phyloP scores from a whole-genome alignment of 2,329 filamentous ascomycete genomes.

The Trichoderma koningii region DNA sequence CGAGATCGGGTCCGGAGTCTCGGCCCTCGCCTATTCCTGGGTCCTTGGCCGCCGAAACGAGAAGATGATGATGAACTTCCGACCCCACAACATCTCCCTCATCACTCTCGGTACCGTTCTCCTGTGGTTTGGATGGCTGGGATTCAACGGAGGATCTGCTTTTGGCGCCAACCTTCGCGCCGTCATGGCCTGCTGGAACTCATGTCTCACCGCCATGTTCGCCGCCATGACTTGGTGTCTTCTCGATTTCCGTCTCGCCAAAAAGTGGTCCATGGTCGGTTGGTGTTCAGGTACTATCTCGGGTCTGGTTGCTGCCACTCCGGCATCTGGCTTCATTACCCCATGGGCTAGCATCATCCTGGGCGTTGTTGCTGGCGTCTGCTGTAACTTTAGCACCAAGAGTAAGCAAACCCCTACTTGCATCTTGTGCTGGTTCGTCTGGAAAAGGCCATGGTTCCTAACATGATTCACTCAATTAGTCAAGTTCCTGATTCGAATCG shows the following conservation, averaged over 20 bases:
- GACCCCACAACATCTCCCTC: constrained; percentile 96
- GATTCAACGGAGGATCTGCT: constrained; percentile 95
- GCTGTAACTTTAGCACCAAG: constrained; percentile 70
- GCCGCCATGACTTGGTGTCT: constrained; percentile 91
- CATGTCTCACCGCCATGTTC: constrained; percentile 89
- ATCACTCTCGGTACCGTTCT: constrained; percentile 94
- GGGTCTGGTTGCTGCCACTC: constrained; percentile 69
- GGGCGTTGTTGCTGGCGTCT: constrained; percentile 65
- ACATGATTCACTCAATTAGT: constrained; percentile 39
- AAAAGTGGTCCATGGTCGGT: constrained; percentile 85
- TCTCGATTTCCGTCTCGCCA: constrained; percentile 90
- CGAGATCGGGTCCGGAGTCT: constrained; percentile 93
- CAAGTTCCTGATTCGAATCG: constrained; percentile 64
- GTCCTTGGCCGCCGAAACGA: constrained; percentile 94
- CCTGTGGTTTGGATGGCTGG: constrained; percentile 98
- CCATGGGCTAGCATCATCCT: constrained; percentile 68
- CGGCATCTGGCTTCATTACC: constrained; percentile 67
- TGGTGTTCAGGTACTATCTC: constrained; percentile 74
- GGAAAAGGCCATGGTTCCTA: not conserved
- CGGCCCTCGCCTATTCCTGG: constrained; percentile 92
- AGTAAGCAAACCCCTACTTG: constrained; percentile 36
- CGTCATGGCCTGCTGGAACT: constrained; percentile 97
- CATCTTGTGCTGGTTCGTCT: not conserved
- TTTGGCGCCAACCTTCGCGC: constrained; percentile 94
- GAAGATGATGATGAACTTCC: constrained; percentile 99